A percentile compares a stretch with the other conserved stretches of the same genome.
These are phyloP conservation scores for Saccharomyces pastorianus DNA, from an alignment of 1,139 yeast species.

Conservation along the genomic window DNA sequence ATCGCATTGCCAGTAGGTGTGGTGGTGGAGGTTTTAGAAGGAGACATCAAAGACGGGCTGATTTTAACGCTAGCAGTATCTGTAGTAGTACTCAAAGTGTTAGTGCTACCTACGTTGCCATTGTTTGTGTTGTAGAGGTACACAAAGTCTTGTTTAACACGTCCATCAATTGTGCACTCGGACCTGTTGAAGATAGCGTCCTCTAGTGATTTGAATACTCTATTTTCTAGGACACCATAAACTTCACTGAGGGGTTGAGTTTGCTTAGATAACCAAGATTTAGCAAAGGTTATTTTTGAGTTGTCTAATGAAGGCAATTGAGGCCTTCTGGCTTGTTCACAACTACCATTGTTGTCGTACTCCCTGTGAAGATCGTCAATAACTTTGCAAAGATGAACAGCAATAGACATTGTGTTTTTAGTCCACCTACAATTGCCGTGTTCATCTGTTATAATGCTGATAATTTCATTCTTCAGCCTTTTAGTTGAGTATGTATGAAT, in stretches of 20 bases:
- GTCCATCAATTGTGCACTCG: constrained; percentile 29
- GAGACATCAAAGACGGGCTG: constrained; percentile 1
- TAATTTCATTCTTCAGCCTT: constrained; percentile 47
- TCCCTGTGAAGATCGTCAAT: constrained; percentile 27
- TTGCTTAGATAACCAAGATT: constrained; percentile 76
- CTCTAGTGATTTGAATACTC: constrained; percentile 42
- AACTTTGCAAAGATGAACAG: constrained; percentile 58
- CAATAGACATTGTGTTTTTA: constrained; percentile 62
- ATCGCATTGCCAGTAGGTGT: background rate
- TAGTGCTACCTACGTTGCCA: constrained; percentile 2
- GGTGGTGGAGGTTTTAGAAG: constrained; percentile 2
- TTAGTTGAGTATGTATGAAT: constrained; percentile 25
- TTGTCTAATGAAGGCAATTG: constrained; percentile 21
- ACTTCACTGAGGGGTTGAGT: constrained; percentile 78
- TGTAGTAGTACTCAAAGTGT: constrained; percentile 1
- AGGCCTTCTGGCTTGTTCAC: constrained; percentile 3
- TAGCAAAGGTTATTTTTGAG: constrained; percentile 50
- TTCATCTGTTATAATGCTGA: constrained; percentile 76
- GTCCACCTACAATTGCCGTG: constrained; percentile 90
- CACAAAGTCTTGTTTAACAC: constrained; percentile 31
- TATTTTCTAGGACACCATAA: constrained; percentile 68
- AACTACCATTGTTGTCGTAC: constrained; percentile 6
- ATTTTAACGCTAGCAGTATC: background rate
- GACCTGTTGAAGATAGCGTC: constrained; percentile 26
- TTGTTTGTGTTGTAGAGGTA: constrained; percentile 20